Evolutionary conservation across 148 eudicot genomes (phyloP).

Genomic region (Persicaria maculosa): DNA sequence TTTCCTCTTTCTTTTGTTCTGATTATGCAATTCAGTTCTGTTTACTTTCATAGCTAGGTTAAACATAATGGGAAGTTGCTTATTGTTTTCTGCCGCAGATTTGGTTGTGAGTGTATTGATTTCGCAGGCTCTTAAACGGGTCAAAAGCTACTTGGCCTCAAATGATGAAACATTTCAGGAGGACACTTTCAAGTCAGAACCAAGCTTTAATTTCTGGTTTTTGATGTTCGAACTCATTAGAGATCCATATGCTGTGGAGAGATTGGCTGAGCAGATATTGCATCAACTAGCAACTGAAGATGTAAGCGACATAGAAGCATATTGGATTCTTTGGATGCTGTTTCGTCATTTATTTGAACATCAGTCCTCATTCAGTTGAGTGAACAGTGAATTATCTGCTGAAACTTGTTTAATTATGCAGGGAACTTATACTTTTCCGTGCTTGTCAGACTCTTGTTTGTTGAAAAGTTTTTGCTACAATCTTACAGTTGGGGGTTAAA

Average conservation of each 20-base stretch:
- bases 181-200: conserved; percentile 33
- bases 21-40: not conserved
- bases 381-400: conserved; percentile 8
- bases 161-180: conserved; percentile 23
- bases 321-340: conserved; percentile 76
- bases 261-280: conserved; percentile 70
- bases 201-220: conserved; percentile 54
- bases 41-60: not conserved
- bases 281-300: conserved; percentile 46
- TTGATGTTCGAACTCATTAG: conserved; percentile 59
- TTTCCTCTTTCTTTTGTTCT: not conserved
- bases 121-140: conserved; percentile 46
- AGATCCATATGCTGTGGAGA: conserved; percentile 72
- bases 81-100: conserved; percentile 33
- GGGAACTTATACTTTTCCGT: conserved; percentile 14
- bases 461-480: conserved; percentile 49
- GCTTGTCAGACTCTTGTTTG: conserved; percentile 56
- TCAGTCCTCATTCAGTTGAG: conserved; percentile 59
- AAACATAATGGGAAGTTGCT: not conserved
- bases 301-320: conserved; percentile 63
- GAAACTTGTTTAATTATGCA: not conserved
- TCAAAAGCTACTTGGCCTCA: conserved; percentile 29
- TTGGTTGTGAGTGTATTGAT: conserved; percentile 51
- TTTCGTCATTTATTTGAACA: conserved; percentile 37
- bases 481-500: not conserved